These are phyloP conservation scores for Claviceps digitariae DNA, from an alignment of 2,329 filamentous ascomycete genomes.

Conservation along the genomic window DNA sequence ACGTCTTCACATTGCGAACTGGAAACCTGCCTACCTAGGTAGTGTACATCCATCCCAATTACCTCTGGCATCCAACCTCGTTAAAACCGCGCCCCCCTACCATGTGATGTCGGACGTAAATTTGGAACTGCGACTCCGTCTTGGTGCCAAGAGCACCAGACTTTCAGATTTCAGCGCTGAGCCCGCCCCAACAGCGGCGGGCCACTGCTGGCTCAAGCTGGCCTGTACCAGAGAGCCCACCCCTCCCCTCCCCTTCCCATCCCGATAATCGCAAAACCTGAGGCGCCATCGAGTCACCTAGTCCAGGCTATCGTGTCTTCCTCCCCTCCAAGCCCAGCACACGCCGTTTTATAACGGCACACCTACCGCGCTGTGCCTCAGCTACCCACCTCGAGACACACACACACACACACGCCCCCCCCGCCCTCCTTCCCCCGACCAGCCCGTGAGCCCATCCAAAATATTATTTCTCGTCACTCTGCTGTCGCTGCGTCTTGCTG, in stretches of 20 bases:
- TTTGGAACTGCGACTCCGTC: neutral
- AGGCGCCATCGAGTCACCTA: conserved; percentile 17
- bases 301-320: conserved; percentile 2
- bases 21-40: no score
- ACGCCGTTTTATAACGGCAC: conserved; percentile 11
- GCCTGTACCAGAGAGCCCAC: neutral
- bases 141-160: neutral
- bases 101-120: neutral
- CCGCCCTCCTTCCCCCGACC: conserved; percentile 2
- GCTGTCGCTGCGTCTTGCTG: conserved; percentile 7
- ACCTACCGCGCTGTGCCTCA: conserved; percentile 7
- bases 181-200: conserved; percentile 5
- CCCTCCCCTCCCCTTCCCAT: conserved; percentile 3
- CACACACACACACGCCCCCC: conserved; percentile 11
- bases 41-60: no score
- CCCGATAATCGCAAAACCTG: conserved; percentile 20
- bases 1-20: no score
- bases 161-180: neutral
- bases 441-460: conserved; percentile 17
- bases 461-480: conserved; percentile 26
- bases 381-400: conserved; percentile 6
- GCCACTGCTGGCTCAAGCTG: no score
- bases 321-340: conserved; percentile 11
- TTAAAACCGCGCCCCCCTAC: no score
- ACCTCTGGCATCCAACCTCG: neutral